phyloP scores from a whole-genome alignment of 2,329 filamentous ascomycete species.

The Monosporascus sp. region DNA sequence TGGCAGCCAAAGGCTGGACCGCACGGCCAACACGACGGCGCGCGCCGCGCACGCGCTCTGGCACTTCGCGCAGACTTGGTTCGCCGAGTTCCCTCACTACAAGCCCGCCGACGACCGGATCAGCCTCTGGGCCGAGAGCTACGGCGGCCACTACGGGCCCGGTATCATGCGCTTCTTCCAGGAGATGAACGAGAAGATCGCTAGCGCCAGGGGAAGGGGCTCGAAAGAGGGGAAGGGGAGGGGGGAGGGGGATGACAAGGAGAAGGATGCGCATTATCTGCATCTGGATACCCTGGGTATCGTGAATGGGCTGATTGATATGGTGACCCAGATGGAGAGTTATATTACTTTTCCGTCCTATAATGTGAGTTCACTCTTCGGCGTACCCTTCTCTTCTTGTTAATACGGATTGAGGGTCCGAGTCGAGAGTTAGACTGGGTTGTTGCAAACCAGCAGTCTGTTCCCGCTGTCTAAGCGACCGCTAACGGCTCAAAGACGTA shows the following conservation, averaged over 20 bases:
- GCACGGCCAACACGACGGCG: conserved; percentile 51
- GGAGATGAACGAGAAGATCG: conserved; percentile 54
- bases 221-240: neutral
- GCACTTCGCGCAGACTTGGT: conserved; percentile 60
- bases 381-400: neutral
- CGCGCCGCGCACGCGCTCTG: conserved; percentile 56
- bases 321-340: conserved; percentile 46
- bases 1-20: conserved; percentile 43
- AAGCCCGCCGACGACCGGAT: conserved; percentile 39
- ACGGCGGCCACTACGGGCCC: conserved; percentile 66
- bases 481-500: conserved; percentile 10
- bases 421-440: too few species aligned
- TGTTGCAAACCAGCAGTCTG: too few species aligned
- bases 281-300: conserved; percentile 61
- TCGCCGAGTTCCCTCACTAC: conserved; percentile 54
- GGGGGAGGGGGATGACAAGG: neutral
- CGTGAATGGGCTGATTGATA: conserved; percentile 66
- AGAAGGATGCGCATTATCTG: conserved; percentile 22
- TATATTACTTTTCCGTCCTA: conserved; percentile 26
- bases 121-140: conserved; percentile 64
- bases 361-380: conserved; percentile 32
- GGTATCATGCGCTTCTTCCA: conserved; percentile 55
- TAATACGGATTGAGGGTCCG: too few species aligned
- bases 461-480: too few species aligned
- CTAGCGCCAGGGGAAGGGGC: conserved; percentile 32